A percentile compares a stretch with the other conserved stretches of the same genome.
phyloP scores from a whole-genome alignment of 2,329 filamentous ascomycete species.

The Aspergillus fischeri region DNA sequence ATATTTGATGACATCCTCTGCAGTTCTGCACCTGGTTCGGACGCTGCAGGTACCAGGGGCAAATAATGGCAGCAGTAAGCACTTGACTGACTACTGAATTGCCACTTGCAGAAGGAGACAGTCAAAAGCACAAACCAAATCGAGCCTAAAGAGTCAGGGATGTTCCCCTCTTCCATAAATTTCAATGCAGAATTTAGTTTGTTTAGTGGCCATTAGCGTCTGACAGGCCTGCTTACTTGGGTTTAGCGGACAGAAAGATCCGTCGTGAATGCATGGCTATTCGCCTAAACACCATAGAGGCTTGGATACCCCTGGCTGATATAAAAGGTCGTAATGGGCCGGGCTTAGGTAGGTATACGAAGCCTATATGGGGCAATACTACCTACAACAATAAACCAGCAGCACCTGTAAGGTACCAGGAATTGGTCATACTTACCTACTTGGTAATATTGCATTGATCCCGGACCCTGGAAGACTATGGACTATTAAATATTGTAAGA shows the following conservation, averaged over 20 bases:
- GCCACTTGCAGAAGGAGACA: background rate
- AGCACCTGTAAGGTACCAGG: background rate
- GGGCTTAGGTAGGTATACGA: background rate
- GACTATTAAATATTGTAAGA: background rate
- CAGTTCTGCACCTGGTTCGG: background rate
- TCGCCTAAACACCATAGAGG: background rate
- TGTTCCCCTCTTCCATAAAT: background rate
- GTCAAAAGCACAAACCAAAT: background rate
- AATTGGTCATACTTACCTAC: background rate
- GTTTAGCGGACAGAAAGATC: background rate
- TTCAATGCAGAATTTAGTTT: background rate
- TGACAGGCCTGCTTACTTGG: background rate
- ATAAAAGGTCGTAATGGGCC: background rate
- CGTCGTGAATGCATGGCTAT: background rate
- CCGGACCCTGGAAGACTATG: background rate
- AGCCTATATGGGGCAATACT: background rate
- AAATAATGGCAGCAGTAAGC: background rate
- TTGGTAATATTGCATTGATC: background rate
- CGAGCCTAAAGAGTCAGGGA: background rate
- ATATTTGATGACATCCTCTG: background rate
- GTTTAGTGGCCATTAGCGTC: background rate
- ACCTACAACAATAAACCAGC: background rate
- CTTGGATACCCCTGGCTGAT: background rate
- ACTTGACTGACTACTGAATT: no score
- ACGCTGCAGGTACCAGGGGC: background rate